Evolutionary conservation across 2,329 filamentous ascomycete genomes (phyloP), one percentile per base, ranked within the genome.

Genomic region (Botrytis elliptica): DNA sequence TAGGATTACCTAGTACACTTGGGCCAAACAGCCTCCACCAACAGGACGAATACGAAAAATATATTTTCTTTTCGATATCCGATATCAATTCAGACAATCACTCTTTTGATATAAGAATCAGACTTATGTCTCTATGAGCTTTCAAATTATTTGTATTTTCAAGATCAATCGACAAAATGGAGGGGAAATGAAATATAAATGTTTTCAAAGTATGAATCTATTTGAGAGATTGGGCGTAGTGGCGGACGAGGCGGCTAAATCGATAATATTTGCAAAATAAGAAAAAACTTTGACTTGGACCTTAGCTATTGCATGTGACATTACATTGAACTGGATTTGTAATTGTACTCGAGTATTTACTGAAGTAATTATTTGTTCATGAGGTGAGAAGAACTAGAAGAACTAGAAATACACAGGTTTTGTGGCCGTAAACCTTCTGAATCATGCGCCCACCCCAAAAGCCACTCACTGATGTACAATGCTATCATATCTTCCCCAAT

Each of bases 381-480:
- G 78, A 80, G 80, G 74, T 79, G 79, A 79, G 79, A 69, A 78
- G 77, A 76, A 71, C 75, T 81, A 80, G 71, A 79, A 80, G 77
- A 76, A 71, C 75, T 81, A 80, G 71, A 79, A 80, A 79, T 81
- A 80, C 79, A 78, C 44, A 77, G 76, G 76, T 75, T 71, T 77
- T 75, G 71, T 75, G 67, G 65, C 72, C 75, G 67, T 68, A 77
- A 76, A 70, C 74, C 73, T 71, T 73, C 64, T 69, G 66, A 74
- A 76, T 74, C 76, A 76, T 78, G 73, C 76, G 73, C 57, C 75
- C 72, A 40, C 67, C 38, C 76, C 70, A 75, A 67, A 74, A 70
- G 72, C 76, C 62, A 75, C 75, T 72, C 72, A 75, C 57, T 71
- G 69, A 78, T 79, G 76, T 78, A 79, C 77, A 80, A 78, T 75